A percentile compares a stretch with the other conserved stretches of the same genome.
Evolutionary conservation across 1,139 yeast species (phyloP).

Genomic region (Taiozyma sp.): DNA sequence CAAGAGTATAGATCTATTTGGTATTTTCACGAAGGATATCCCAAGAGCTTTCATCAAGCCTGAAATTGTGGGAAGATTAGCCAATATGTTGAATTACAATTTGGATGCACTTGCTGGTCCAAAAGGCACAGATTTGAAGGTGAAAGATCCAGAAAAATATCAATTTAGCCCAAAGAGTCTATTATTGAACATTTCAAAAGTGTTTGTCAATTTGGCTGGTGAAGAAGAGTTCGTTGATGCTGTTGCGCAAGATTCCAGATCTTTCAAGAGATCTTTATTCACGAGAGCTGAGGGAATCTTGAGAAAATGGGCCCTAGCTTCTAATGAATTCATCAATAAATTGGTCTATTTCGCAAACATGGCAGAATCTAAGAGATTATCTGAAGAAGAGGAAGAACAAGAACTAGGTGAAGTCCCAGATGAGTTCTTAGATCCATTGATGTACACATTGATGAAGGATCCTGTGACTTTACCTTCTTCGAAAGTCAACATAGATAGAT

Average conservation of each 20-base stretch:
- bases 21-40: constrained; percentile 77
- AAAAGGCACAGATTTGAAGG: constrained; percentile 83
- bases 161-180: constrained; percentile 76
- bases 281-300: constrained; percentile 66
- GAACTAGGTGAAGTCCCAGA: constrained; percentile 95
- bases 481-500: constrained; percentile 75
- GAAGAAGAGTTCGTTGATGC: constrained; percentile 68
- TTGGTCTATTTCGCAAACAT: constrained; percentile 52
- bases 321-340: constrained; percentile 45
- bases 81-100: constrained; percentile 94
- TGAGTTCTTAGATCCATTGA: constrained; percentile 92
- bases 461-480: constrained; percentile 92
- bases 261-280: constrained; percentile 65
- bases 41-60: constrained; percentile 83
- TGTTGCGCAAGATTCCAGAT: constrained; percentile 86
- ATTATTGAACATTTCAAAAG: constrained; percentile 63
- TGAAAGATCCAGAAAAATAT: constrained; percentile 76
- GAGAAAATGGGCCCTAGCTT: constrained; percentile 44
- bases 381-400: constrained; percentile 75
- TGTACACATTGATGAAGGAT: constrained; percentile 93
- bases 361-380: constrained; percentile 56
- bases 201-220: constrained; percentile 64
- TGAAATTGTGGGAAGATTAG: constrained; percentile 89
- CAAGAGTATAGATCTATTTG: constrained; percentile 74
- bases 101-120: constrained; percentile 91